Evolutionary conservation across 495 filamentous ascomycete genomes (phyloP), one percentile per base, ranked within the genome.

Genomic region (Baudoinia panamericana): DNA sequence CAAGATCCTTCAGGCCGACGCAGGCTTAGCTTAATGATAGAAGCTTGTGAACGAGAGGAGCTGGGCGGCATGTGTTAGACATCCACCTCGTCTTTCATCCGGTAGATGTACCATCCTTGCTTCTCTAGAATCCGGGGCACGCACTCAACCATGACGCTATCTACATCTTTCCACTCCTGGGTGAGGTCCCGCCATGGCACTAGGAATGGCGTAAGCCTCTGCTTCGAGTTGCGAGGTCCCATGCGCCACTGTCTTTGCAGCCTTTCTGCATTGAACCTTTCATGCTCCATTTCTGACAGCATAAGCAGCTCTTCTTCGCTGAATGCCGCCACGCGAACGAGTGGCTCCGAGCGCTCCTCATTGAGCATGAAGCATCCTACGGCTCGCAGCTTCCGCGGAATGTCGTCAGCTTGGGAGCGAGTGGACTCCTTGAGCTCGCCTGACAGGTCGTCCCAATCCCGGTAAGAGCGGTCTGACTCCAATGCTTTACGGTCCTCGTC

Each of bases 1-100:
- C 59, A 56, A 58, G 47, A 69, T 69, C 38, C 48, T 78, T 58
- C 58, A 53, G 41, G 55, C 56, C 13, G 57, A 68, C 56, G 59
- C 65, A n/a, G 35, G 36, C 8, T 19, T 47, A 4, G 12, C 16
- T 30, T 15, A 37, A 22, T 37, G 15, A 17, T 36, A 34, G n/a
- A n/a, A n/a, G n/a, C n/a, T n/a, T n/a, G n/a, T n/a, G n/a, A n/a
- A n/a, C n/a, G n/a, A n/a, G n/a, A n/a, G n/a, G n/a, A n/a, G n/a
- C n/a, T n/a, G n/a, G n/a, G n/a, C n/a, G n/a, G n/a, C n/a, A n/a
- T n/a, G n/a, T n/a, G n/a, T n/a, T n/a, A n/a, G n/a, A 39, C 16
- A 15, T 39, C 36, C 8, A 39, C 15, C 11, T 39, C 37, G 17
- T 46, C 43, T 39, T 30, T 36, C 48, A 51, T 51, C 33, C 38